A percentile compares a stretch with the other conserved stretches of the same genome.
These are phyloP conservation scores for Scutellaria baicalensis DNA, from an alignment of 257 asterid genomes.

Conservation along the genomic window DNA sequence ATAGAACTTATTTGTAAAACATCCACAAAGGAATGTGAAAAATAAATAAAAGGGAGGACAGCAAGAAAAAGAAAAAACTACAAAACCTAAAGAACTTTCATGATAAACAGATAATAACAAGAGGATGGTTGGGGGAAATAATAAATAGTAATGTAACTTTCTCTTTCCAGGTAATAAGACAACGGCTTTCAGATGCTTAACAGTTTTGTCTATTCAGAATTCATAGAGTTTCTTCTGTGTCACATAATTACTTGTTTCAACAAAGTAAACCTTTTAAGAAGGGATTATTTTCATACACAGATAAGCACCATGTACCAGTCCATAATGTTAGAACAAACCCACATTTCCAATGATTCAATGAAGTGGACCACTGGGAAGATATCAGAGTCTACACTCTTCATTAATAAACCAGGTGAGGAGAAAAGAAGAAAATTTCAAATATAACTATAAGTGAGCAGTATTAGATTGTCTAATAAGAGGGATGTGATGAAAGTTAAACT, in stretches of 20 bases:
- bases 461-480: not conserved
- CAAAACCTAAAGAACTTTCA: not conserved
- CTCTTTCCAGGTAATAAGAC: not conserved
- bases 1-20: slow-evolving; percentile 2
- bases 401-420: not conserved
- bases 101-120: not conserved
- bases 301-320: slow-evolving; percentile 3
- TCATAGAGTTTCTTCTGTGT: not conserved
- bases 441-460: not conserved
- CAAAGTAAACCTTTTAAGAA: not conserved
- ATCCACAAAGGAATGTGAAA: not conserved
- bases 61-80: not conserved
- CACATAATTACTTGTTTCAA: not conserved
- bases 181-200: not conserved
- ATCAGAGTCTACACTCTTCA: not conserved
- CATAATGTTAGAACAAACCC: not conserved
- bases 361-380: not conserved
- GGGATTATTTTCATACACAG: not conserved
- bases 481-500: too few species aligned
- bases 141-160: not conserved
- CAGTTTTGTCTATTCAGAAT: not conserved
- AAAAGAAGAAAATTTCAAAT: not conserved
- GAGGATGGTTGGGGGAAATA: not conserved
- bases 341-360: not conserved
- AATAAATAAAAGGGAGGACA: not conserved